Evolutionary conservation across 331 rosid genomes (phyloP).

Genomic region (Quercus tomentella): DNA sequence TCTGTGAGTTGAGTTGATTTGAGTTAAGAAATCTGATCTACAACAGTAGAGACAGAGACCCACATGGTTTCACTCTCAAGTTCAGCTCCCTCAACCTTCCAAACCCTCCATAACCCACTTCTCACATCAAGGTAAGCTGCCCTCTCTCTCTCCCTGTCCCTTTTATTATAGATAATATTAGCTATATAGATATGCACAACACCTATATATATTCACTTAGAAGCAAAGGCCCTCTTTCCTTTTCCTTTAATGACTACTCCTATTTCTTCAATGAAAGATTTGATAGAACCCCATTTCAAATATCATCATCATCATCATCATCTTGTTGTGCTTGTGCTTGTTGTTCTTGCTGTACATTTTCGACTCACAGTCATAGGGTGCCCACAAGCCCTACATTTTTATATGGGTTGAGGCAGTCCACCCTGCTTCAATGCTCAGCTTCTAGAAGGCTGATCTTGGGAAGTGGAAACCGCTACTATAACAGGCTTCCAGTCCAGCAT

Average conservation of each 20-base stretch:
- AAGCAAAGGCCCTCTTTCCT: slow-evolving; percentile 47
- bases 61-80: slow-evolving; percentile 17
- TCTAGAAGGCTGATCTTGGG: slow-evolving; percentile 68
- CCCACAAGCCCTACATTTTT: slow-evolving; percentile 37
- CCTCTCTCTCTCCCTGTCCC: not conserved
- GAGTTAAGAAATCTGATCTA: slow-evolving; percentile 15
- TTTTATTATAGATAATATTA: not conserved
- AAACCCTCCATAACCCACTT: slow-evolving; percentile 17
- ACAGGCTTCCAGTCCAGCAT: slow-evolving; percentile 39
- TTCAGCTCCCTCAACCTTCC: slow-evolving; percentile 4
- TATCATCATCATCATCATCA: slow-evolving; percentile 12
- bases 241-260: slow-evolving; percentile 53
- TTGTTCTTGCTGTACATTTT: slow-evolving; percentile 42
- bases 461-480: slow-evolving; percentile 33
- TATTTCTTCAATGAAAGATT: slow-evolving; percentile 50
- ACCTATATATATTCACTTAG: slow-evolving; percentile 46
- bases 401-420: slow-evolving; percentile 77
- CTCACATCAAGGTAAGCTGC: slow-evolving; percentile 27
- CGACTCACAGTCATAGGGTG: slow-evolving; percentile 36
- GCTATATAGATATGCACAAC: slow-evolving; percentile 39
- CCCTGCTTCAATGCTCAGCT: slow-evolving; percentile 67
- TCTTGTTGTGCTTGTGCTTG: slow-evolving; percentile 25
- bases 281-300: slow-evolving; percentile 41
- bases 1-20: no score
- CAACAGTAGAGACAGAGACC: not conserved